phyloP scores from a whole-genome alignment of 345 rosid genomes.

The Camelina hispida region DNA sequence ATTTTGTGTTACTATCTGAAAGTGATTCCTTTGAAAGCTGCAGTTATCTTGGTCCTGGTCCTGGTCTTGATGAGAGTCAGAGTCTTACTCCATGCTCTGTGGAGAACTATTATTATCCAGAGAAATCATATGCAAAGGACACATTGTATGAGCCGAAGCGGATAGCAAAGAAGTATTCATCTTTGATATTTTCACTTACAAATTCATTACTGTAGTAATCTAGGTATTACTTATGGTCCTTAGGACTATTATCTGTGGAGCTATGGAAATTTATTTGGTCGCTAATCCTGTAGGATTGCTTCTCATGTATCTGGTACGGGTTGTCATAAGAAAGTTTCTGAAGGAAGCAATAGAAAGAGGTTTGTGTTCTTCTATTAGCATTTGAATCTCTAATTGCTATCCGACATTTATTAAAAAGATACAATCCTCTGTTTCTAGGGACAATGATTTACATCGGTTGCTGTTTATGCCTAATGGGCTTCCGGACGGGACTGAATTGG shows the following conservation, averaged over 20 bases:
- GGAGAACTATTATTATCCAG: constrained; percentile 44
- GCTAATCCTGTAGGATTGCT: constrained; percentile 54
- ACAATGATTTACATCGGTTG: constrained; percentile 89
- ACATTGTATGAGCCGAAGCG: constrained; percentile 50
- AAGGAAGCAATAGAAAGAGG: constrained; percentile 78
- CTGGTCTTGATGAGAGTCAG: constrained; percentile 47
- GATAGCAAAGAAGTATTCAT: constrained; percentile 58
- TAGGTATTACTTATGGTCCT: background rate
- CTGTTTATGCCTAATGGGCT: constrained; percentile 97
- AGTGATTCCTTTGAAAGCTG: constrained; percentile 33
- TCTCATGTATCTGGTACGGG: constrained; percentile 44
- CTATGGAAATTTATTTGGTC: constrained; percentile 1
- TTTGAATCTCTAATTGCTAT: constrained; percentile 20
- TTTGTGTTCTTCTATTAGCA: constrained; percentile 35
- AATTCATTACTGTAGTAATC: background rate
- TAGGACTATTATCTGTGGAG: background rate
- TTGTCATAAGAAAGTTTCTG: constrained; percentile 66
- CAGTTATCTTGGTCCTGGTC: constrained; percentile 51
- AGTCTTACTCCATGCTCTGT: constrained; percentile 44
- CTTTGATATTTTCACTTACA: constrained; percentile 24
- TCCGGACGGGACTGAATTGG: constrained; percentile 88
- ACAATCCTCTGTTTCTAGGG: constrained; percentile 56
- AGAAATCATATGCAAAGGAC: constrained; percentile 42
- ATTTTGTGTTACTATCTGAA: constrained; percentile 30
- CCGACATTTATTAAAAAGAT: constrained; percentile 2